Percentiles rank a stretch among this genome's conserved stretches.
phyloP scores from a whole-genome alignment of 106 monocot genomes.

The Cymbidium sinense region DNA sequence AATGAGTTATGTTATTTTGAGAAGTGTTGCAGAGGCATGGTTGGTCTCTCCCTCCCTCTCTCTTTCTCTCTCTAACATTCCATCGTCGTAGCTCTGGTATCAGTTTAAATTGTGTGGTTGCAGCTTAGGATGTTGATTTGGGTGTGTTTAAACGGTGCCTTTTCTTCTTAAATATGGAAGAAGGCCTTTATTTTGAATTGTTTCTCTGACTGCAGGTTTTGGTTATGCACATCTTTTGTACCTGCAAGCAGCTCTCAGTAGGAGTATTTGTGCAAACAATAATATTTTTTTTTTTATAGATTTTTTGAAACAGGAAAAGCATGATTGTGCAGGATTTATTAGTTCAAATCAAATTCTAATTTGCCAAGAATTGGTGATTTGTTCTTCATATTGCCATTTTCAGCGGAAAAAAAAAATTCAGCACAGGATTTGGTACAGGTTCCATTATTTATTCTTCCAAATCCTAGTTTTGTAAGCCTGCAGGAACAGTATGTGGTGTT shows the following conservation, averaged over 20 bases:
- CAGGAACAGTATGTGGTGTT: background rate
- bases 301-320: background rate
- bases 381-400: background rate
- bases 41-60: slow-evolving; percentile 4
- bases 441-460: background rate
- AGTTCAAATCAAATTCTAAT: slow-evolving; percentile 1
- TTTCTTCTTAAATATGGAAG: background rate
- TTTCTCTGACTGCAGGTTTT: no score
- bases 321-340: background rate
- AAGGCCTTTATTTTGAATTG: no score
- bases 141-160: background rate
- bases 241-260: background rate
- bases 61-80: background rate
- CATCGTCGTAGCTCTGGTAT: background rate
- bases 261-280: background rate
- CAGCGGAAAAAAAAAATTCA: background rate
- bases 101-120: background rate
- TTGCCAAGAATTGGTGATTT: background rate
- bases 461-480: background rate
- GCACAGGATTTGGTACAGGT: background rate
- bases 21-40: background rate
- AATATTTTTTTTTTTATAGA: background rate
- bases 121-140: background rate
- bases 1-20: background rate
- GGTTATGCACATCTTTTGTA: no score